Evolutionary conservation across 192 early-diverging fungal genomes (phyloP).

Genomic region (Linnemannia exigua): DNA sequence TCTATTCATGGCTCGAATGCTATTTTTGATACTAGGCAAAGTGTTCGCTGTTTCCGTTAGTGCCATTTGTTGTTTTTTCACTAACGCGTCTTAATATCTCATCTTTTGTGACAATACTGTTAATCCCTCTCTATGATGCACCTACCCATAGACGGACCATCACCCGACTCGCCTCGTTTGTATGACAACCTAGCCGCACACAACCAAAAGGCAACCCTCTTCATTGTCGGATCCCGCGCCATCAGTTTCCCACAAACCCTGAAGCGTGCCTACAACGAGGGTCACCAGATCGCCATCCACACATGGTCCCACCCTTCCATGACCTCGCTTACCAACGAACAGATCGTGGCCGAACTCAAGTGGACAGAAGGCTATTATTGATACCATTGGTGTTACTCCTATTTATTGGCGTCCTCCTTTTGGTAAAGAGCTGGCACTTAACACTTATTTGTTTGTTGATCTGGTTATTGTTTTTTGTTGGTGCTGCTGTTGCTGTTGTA

Average conservation of each 20-base stretch:
- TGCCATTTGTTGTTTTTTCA: no score
- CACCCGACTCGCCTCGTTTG: slow-evolving; percentile 55
- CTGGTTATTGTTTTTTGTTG: background rate
- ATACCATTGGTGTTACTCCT: slow-evolving; percentile 64
- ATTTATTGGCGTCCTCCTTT: slow-evolving; percentile 69
- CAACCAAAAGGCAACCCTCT: slow-evolving; percentile 60
- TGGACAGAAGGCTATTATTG: slow-evolving; percentile 66
- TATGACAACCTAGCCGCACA: slow-evolving; percentile 1
- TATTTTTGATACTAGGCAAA: no score
- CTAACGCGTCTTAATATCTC: background rate
- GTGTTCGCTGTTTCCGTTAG: no score
- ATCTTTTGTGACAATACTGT: no score
- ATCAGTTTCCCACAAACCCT: slow-evolving; percentile 45
- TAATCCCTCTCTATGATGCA: background rate
- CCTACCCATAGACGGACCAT: slow-evolving; percentile 55
- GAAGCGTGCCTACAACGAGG: slow-evolving; percentile 58
- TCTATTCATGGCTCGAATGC: no score
- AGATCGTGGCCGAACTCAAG: slow-evolving; percentile 71
- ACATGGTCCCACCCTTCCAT: slow-evolving; percentile 74
- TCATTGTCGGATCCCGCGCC: slow-evolving; percentile 60
- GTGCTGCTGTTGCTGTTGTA: no score
- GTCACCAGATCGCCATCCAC: slow-evolving; percentile 74
- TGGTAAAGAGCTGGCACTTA: slow-evolving; percentile 32
- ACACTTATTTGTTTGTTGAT: no score
- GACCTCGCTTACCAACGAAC: slow-evolving; percentile 60